phyloP scores from a whole-genome alignment of 768 basidiomycete genomes.

The Leccinellum luteum region DNA sequence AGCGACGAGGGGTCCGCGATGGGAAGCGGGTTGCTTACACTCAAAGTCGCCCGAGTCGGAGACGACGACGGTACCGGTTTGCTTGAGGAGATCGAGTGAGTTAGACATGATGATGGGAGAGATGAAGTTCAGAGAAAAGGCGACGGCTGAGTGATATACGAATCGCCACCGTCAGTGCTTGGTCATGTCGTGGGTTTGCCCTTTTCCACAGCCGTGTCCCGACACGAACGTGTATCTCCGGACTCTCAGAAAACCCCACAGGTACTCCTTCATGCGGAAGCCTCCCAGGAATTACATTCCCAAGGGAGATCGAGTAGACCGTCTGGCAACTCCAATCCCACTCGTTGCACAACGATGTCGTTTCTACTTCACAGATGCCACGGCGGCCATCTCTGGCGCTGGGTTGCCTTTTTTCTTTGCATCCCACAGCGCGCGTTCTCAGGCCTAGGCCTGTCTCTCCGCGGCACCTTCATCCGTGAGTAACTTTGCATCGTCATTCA shows the following conservation, averaged over 20 bases:
- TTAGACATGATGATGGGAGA: constrained; percentile 70
- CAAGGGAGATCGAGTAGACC: neutral
- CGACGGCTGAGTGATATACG: constrained; percentile 17
- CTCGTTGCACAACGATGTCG: too few species aligned
- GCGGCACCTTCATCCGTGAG: neutral
- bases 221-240: constrained; percentile 11
- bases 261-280: neutral
- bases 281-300: neutral
- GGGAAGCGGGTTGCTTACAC: constrained; percentile 39
- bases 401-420: neutral
- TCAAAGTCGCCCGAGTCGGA: constrained; percentile 98
- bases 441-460: neutral
- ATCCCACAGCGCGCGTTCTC: neutral
- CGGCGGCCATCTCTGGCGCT: neutral
- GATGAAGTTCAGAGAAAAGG: neutral
- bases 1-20: constrained; percentile 23
- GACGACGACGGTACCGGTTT: constrained; percentile 93
- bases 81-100: constrained; percentile 82
- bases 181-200: constrained; percentile 9
- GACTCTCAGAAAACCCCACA: constrained; percentile 3
- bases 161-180: constrained; percentile 17
- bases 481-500: neutral
- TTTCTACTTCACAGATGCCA: neutral
- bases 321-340: neutral
- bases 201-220: constrained; percentile 21